Evolutionary conservation across 768 basidiomycete species (phyloP), one percentile per base, ranked within the genome.

Genomic region (Lentinus brumalis): DNA sequence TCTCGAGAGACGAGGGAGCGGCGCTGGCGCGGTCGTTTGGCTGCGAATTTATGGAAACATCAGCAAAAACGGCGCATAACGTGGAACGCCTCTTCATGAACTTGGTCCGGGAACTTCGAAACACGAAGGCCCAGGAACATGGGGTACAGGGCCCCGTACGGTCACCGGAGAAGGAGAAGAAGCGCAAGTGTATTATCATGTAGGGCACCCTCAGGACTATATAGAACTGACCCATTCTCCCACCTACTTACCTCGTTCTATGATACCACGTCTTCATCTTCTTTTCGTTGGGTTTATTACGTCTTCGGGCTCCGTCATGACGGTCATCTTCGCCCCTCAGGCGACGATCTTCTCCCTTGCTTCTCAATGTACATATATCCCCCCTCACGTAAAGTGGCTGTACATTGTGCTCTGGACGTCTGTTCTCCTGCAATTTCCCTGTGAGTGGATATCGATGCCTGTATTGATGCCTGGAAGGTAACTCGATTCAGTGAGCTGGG

Each of bases 31-130:
- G 86, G 66, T 80, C 85, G 55, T 88, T 96, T 65, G 92, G 92
- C 53, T 97, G 94, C 78, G 91, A 92, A 60, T 96, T 98, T 75
- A 87, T 94, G 74, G 96, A 98, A 75, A 95, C 96, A 35, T 92
- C 89, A n/a, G 96, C 96, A 40, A 96, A 96, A 81, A 95, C 93
- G 40, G 88, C 95, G 50, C 82, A 87, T 70, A 96, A 98, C 71
- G 92, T 98, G 60, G 94, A 98, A 70, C 82, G 83, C 14, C 86
- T 96, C 32, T 98, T 98, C 76, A 92, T 85, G 70, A 89, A 83
- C 66, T 85, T 96, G 62, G 93, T 98, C 58, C 89, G 92, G 61
- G 83, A 85, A 50, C 80, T 94, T 72, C 90, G 92, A 79, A 80
- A 85, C 68, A 89, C 86, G 71, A 81, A 82, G 75, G 74, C 75